Base-by-base conservation (phyloP, 768 basidiomycete genomes). In the Xerocomellus chrysenteron region DNA sequence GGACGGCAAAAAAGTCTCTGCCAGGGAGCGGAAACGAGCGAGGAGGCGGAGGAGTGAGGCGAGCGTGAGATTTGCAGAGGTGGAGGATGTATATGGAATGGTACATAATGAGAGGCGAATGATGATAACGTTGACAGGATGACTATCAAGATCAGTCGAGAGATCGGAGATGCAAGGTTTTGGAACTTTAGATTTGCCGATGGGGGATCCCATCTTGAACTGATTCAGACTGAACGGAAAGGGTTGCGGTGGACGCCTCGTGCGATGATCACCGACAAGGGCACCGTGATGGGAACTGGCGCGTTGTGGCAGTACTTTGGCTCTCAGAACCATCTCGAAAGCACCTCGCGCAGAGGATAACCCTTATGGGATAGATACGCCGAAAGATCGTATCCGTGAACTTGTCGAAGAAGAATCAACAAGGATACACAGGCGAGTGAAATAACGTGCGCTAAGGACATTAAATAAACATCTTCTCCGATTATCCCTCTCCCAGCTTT, bases 131-230 rank as follows among this genome's bases (percentile, higher is more conserved):
- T 69, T 72, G 60, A 36, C 48, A 28, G 32, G 58, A 30, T 44
- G 48, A 43, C 42, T 59, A 66, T 67, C 68, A 54, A 58, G 70
- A 68, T 70, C 62, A 65, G 58, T 40, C 24, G 44, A 37, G 46
- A 47, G 69, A 71, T 71, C 70, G 69, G 68, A 68, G 71, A 68
- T 71, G 65, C 41, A 59, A 54, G 55, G 52, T 21, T 21, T 55
- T 41, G 52, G 32, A 73, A 71, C 64, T 46, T 68, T 73, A 71
- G 70, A 71, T 71, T 71, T 52, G 50, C 65, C 60, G 67, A 65
- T 59, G 57, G 59, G 60, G 60, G 47, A 52, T 56, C 54, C 59
- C 50, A 50, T 55, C 61, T 60, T 17, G 57, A 51, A 55, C 50
- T 49, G 60, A 61, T 61, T 12, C 59, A 61, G 58, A 19, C 37